Evolutionary conservation across 129 eudicot genomes (phyloP).

Genomic region (Smallanthus sonchifolius): DNA sequence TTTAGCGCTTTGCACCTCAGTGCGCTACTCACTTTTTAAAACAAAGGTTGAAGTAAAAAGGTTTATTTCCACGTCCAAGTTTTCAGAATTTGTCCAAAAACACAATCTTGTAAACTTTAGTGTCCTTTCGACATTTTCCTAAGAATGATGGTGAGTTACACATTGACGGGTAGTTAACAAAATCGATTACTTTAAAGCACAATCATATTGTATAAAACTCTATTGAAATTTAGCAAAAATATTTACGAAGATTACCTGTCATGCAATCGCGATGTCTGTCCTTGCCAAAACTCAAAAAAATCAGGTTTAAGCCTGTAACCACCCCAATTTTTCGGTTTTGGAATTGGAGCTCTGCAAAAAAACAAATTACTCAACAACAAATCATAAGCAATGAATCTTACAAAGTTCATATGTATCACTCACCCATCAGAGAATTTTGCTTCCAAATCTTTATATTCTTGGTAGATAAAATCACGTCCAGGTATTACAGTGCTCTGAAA

Average conservation of each 20-base stretch:
- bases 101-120: background rate
- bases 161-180: background rate
- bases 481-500: slow-evolving; percentile 83
- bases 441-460: slow-evolving; percentile 64
- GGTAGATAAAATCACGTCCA: slow-evolving; percentile 72
- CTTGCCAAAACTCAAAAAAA: slow-evolving; percentile 96
- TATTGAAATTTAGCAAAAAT: background rate
- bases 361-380: slow-evolving; percentile 4
- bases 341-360: slow-evolving; percentile 62
- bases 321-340: slow-evolving; percentile 91
- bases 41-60: background rate
- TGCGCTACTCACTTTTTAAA: too few relatives aligned
- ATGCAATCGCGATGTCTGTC: slow-evolving; percentile 86
- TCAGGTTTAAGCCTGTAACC: slow-evolving; percentile 89
- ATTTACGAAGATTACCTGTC: slow-evolving; percentile 54
- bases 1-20: too few relatives aligned
- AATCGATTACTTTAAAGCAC: background rate
- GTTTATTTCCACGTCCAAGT: background rate
- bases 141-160: background rate
- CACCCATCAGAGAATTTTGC: slow-evolving; percentile 77
- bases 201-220: background rate
- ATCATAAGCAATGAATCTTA: background rate
- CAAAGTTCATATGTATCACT: slow-evolving; percentile 28
- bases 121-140: background rate
- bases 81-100: background rate